A percentile compares a stretch with the other conserved stretches of the same genome.
Evolutionary conservation across 352 stramenopile genomes (phyloP).

Genomic region (Phytophthora citrophthora): DNA sequence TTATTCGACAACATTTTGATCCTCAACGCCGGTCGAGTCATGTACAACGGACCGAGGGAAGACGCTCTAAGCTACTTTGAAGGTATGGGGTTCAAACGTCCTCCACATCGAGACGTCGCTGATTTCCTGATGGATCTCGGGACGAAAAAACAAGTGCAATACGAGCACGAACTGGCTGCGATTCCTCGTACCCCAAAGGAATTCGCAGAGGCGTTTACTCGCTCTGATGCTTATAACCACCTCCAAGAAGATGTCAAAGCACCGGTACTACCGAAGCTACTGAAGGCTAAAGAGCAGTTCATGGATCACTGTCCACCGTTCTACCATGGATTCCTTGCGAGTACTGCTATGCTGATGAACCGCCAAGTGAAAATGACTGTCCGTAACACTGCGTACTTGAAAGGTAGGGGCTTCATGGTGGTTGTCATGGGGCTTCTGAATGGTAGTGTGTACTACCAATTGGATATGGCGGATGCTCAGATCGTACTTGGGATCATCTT

Average conservation of each 20-base stretch:
- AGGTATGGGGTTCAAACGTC: slow-evolving; percentile 49
- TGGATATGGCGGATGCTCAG: slow-evolving; percentile 32
- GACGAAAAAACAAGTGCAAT: slow-evolving; percentile 39
- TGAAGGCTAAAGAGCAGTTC: slow-evolving; percentile 58
- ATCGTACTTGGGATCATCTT: slow-evolving; percentile 78
- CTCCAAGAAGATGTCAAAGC: slow-evolving; percentile 8
- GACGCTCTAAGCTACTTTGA: slow-evolving; percentile 74
- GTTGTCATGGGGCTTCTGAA: slow-evolving; percentile 47
- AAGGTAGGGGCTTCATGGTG: slow-evolving; percentile 33
- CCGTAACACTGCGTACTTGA: slow-evolving; percentile 43
- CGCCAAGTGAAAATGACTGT: slow-evolving; percentile 63
- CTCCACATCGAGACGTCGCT: slow-evolving; percentile 34
- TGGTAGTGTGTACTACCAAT: slow-evolving; percentile 44
- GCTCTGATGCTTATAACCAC: slow-evolving; percentile 8
- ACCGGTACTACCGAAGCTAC: slow-evolving; percentile 1
- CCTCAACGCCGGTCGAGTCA: slow-evolving; percentile 37
- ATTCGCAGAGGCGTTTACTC: slow-evolving; percentile 24
- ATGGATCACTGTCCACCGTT: slow-evolving; percentile 63
- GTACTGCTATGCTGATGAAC: slow-evolving; percentile 29
- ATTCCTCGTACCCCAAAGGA: slow-evolving; percentile 15
- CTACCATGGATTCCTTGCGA: slow-evolving; percentile 26
- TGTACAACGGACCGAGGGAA: slow-evolving; percentile 55
- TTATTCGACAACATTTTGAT: slow-evolving; percentile 47
- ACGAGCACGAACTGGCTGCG: slow-evolving; percentile 15
- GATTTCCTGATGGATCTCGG: slow-evolving; percentile 46